Evolutionary conservation across 192 early-diverging fungal genomes (phyloP).

Genomic region (Polychytrium aggregatum): DNA sequence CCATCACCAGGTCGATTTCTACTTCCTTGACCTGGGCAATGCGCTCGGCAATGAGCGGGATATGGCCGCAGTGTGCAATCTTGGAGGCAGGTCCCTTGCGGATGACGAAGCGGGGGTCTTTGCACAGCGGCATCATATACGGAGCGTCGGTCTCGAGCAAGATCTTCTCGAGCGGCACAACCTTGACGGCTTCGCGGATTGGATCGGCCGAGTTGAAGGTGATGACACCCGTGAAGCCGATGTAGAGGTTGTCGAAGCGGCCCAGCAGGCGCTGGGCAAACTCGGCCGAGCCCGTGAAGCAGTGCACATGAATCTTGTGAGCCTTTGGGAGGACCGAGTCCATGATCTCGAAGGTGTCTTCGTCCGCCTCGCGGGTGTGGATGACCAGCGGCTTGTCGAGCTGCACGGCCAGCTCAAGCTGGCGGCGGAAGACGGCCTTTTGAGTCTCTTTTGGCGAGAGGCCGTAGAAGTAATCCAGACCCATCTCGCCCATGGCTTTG

Average conservation of each 20-base stretch:
- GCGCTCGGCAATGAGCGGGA: constrained; percentile 1
- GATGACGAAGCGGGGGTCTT: background rate
- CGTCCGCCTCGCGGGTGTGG: constrained; percentile 7
- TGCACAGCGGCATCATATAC: background rate
- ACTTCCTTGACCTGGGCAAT: constrained; percentile 5
- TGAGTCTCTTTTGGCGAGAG: background rate
- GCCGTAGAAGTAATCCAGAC: constrained; percentile 6
- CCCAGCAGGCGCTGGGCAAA: constrained; percentile 1
- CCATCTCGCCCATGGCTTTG: constrained; percentile 7
- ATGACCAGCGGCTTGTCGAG: constrained; percentile 3
- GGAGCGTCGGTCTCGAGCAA: constrained; percentile 9
- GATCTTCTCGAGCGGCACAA: constrained; percentile 4
- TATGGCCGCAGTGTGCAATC: background rate
- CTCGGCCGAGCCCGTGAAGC: constrained; percentile 1
- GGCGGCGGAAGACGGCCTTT: constrained; percentile 2
- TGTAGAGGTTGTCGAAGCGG: background rate
- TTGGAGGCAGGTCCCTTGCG: background rate
- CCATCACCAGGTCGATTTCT: constrained; percentile 3
- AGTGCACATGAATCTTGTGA: constrained; percentile 5
- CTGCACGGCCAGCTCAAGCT: background rate
- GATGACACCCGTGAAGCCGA: constrained; percentile 7
- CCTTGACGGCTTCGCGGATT: constrained; percentile 1
- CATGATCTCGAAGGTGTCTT: constrained; percentile 5
- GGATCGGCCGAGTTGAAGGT: constrained; percentile 2
- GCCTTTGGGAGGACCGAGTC: background rate